Percentiles rank a stretch among this genome's conserved stretches.
phyloP scores from a whole-genome alignment of 306 rosid genomes.

The Hippophae gyantsensis region DNA sequence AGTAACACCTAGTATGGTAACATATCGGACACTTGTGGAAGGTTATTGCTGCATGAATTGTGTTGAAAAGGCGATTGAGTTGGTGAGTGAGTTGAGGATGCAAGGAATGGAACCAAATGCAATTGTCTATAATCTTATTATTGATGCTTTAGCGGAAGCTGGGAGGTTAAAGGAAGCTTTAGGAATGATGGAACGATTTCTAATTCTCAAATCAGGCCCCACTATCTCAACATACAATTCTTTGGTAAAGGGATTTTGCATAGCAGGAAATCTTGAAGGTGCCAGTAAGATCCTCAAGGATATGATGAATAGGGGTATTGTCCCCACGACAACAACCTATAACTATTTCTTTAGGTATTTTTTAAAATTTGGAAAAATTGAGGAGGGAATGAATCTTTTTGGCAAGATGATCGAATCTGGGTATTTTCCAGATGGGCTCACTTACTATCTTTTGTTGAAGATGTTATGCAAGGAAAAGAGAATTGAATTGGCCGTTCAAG shows the following conservation, averaged over 20 bases:
- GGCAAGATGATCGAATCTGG: slow-evolving; percentile 79
- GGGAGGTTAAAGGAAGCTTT: slow-evolving; percentile 70
- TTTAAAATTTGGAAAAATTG: slow-evolving; percentile 63
- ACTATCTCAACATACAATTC: slow-evolving; percentile 76
- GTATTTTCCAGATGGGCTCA: slow-evolving; percentile 57
- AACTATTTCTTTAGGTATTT: slow-evolving; percentile 79
- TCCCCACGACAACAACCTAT: slow-evolving; percentile 72
- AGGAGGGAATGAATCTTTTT: slow-evolving; percentile 81
- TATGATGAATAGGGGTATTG: slow-evolving; percentile 67
- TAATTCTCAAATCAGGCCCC: slow-evolving; percentile 64
- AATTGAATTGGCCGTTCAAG: slow-evolving; percentile 64
- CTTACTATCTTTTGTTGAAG: slow-evolving; percentile 82
- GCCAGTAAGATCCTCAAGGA: slow-evolving; percentile 78
- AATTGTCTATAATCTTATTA: slow-evolving; percentile 71
- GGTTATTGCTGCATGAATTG: slow-evolving; percentile 81
- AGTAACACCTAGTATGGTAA: slow-evolving; percentile 66
- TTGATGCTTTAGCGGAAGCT: slow-evolving; percentile 78
- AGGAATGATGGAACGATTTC: slow-evolving; percentile 78
- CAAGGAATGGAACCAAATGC: slow-evolving; percentile 68
- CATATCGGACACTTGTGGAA: slow-evolving; percentile 89
- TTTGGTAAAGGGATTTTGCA: slow-evolving; percentile 74
- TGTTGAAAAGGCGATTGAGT: slow-evolving; percentile 53
- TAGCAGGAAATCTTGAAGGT: slow-evolving; percentile 66
- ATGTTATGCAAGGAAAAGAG: slow-evolving; percentile 79
- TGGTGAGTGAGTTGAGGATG: slow-evolving; percentile 59